Evolutionary conservation across 2,329 filamentous ascomycete genomes (phyloP), one percentile per base, ranked within the genome.

Genomic region (Alternaria sp.): DNA sequence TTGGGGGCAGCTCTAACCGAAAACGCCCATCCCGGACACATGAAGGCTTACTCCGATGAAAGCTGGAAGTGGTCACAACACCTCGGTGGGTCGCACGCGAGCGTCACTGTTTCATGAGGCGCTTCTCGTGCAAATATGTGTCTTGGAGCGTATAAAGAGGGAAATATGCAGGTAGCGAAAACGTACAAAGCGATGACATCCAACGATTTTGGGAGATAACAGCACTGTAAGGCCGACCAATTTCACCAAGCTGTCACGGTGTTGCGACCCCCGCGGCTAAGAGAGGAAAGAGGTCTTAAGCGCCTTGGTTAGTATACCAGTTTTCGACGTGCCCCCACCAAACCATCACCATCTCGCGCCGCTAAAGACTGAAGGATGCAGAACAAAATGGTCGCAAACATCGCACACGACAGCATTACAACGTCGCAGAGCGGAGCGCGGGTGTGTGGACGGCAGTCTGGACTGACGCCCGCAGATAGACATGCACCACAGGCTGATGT

Each of bases 61-160:
- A 22, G 22, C 22, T 22, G 22, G 22, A 22, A 61, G 54, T 64
- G 68, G 63, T 67, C 64, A 65, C 64, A 26, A 46, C 32, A 26
- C 26, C 24, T 48, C 39, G 39, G 57, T 48, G 32, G 46, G 56
- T 43, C 56, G 57, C 64, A 64, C 59, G 55, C 51, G 62, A 51
- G 14, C 5, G 20, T 51, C 36, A 36, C 18, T 58, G 67, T 72
- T 69, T 67, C 67, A 66, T 51, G 61, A 65, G 57, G 57, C 69
- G 66, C 68, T 63, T 54, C 57, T 43, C 41, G 43, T 60, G 43
- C 24, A 39, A 39, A 48, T n/a, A 24, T 22, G 53, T 57, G 53
- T 51, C 52, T 38, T 39, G 46, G 42, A 54, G 58, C 59, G 49
- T 54, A 56, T 46, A 49, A 39, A 52, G 59, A 22, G 28, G 49